Evolutionary conservation across 495 filamentous ascomycete genomes (phyloP), one percentile per base, ranked within the genome.

Genomic region (Penicillium maclennaniae): DNA sequence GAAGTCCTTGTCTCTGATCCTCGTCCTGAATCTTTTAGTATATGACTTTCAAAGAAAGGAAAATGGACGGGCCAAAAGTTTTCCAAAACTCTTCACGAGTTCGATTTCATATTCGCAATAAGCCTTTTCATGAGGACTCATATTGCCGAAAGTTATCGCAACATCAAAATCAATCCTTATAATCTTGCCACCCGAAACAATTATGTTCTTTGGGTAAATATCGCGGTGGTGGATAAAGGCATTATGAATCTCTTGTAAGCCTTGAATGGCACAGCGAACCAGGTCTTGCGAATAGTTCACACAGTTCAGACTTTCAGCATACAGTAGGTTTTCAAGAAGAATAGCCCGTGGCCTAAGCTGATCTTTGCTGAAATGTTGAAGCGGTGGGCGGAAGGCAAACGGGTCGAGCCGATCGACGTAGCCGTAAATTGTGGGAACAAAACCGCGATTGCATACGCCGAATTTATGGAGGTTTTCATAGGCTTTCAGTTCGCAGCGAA

Each of bases 131-230:
- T 28, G 16, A 58, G n/a, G 20, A 40, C 52, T 45, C 15, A 54
- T 42, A 9, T 14, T 41, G 50, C 36, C 19, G 38, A 66, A 67
- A 17, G 56, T 60, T 16, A 39, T 62, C 23, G 60, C 56, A 54
- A 65, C 53, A 60, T 68, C 59, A 56, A 68, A 68, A 43, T 62
- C 59, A 49, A 63, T 36, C 62, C 61, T 65, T 0, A 66, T 58
- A 38, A 66, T 31, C 43, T 50, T 57, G 0, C 51, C 54, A 53
- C 27, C 43, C 8, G 62, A 50, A 23, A 68, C 31, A 20, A 66
- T 56, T 31, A 67, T 41, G 9, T 65, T 61, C 36, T 41, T 63
- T 4, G 66, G 57, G 19, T 61, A 69, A 12, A 60, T 58, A 43
- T 69, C 63, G 39, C 27, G 14, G 43, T 69, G 59, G 20, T 48